Base-by-base conservation (phyloP, 2,329 filamentous ascomycete species). In the Harringtonia lauricola region DNA sequence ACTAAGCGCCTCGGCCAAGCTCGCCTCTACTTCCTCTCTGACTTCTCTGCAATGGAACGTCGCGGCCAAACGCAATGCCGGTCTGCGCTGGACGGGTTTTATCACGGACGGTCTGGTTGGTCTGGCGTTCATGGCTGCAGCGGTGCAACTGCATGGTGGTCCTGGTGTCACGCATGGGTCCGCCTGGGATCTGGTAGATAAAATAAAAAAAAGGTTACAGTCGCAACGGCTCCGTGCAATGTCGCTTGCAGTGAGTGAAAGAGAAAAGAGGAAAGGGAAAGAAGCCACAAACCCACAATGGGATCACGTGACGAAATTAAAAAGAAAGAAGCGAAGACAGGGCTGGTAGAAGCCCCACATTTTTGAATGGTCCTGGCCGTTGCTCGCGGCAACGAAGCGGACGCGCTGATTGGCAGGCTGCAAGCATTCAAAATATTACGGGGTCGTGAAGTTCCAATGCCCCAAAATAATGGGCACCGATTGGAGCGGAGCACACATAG, bases 351-450 rank as follows among this genome's bases (percentile, higher is more conserved):
- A 26, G n/a, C n/a, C 24, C 24, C 24, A 26, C 24, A 26, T 3
- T 3, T 6, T 2, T 3, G 2, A 26, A 9, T n/a, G 29, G 7
- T 24, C 36, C 45, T 30, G 28, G 17, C 45, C 34, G 44, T 48
- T 51, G 54, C 54, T 54, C 50, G 44, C 44, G 53, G 54, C 54
- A 57, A 57, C 54, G 41, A n/a, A 14, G 2, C 10, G 3, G 41
- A 47, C 48, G 48, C 50, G 46, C 48, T 49, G 48, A 51, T 51
- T 51, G 50, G 50, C 37, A 28, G 18, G 6, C 8, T 4, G 7
- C 3, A 4, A 18, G 22, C 31, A 29, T 19, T 33, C 38, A 48
- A 44, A 51, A 51, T 48, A 49, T 48, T 34, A 48, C 26, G 33
- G n/a, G 42, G 35, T 18, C 39, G 18, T 31, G 34, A 24, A 28